Conservation (phyloP, 2,329 filamentous ascomycete species). For the Colletotrichum kahawae region DNA sequence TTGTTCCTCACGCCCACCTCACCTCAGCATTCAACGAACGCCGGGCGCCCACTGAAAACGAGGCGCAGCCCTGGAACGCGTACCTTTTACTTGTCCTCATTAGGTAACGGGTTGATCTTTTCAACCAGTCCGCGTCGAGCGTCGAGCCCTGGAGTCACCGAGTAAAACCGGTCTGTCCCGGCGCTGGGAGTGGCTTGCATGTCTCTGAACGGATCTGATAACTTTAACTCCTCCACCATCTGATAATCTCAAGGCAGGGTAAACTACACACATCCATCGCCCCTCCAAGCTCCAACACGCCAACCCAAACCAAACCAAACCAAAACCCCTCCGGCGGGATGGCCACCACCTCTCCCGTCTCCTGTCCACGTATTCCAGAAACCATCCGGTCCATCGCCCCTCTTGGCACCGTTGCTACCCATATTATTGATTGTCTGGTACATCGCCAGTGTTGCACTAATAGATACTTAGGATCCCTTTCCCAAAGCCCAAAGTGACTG, state of each 20-base stretch:
- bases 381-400: background rate
- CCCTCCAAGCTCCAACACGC: background rate
- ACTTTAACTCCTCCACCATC: conserved; percentile 25
- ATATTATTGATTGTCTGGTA: background rate
- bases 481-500: background rate
- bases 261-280: background rate
- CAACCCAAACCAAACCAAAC: background rate
- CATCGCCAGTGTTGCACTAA: background rate
- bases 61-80: conserved; percentile 2
- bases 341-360: background rate
- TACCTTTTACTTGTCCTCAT: background rate
- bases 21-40: background rate
- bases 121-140: background rate
- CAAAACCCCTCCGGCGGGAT: background rate
- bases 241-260: conserved; percentile 5
- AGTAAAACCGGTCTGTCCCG: background rate
- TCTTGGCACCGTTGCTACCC: background rate
- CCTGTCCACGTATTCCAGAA: background rate
- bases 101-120: conserved; percentile 1
- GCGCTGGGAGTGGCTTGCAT: conserved; percentile 13
- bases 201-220: conserved; percentile 24
- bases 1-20: background rate
- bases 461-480: background rate
- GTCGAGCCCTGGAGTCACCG: background rate
- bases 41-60: background rate